These are phyloP conservation scores for Rosa multiflora DNA, from an alignment of 306 rosid genomes.

Conservation along the genomic window DNA sequence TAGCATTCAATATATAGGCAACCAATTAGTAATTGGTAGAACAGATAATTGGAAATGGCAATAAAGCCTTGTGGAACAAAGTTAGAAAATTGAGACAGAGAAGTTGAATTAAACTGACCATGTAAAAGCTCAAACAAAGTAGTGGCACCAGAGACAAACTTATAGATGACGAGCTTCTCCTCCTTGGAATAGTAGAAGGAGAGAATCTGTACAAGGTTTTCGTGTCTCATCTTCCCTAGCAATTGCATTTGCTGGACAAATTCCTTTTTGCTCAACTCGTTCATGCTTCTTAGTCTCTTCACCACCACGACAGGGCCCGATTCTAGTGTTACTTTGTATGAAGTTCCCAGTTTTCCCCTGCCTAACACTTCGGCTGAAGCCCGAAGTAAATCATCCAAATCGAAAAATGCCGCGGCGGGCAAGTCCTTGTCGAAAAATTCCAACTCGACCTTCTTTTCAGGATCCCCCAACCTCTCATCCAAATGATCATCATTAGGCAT, in stretches of 20 bases:
- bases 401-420: constrained; percentile 39
- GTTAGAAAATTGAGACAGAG: neutral
- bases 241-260: constrained; percentile 67
- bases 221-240: constrained; percentile 59
- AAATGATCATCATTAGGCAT: constrained; percentile 15
- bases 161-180: constrained; percentile 57
- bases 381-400: constrained; percentile 78
- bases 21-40: neutral
- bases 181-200: constrained; percentile 61
- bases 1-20: neutral
- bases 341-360: constrained; percentile 55
- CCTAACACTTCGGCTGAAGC: constrained; percentile 73
- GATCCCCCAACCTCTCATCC: constrained; percentile 30
- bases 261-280: constrained; percentile 55
- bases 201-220: constrained; percentile 51
- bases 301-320: constrained; percentile 51
- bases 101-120: constrained; percentile 45
- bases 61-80: neutral
- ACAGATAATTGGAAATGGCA: neutral
- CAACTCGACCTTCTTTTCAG: constrained; percentile 40
- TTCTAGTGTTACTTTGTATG: constrained; percentile 73
- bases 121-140: constrained; percentile 64
- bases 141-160: constrained; percentile 34
- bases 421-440: constrained; percentile 53
- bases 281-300: constrained; percentile 60